These are phyloP conservation scores for Zymoseptoria tritici DNA, from an alignment of 2,329 filamentous ascomycete species.

Conservation along the genomic window DNA sequence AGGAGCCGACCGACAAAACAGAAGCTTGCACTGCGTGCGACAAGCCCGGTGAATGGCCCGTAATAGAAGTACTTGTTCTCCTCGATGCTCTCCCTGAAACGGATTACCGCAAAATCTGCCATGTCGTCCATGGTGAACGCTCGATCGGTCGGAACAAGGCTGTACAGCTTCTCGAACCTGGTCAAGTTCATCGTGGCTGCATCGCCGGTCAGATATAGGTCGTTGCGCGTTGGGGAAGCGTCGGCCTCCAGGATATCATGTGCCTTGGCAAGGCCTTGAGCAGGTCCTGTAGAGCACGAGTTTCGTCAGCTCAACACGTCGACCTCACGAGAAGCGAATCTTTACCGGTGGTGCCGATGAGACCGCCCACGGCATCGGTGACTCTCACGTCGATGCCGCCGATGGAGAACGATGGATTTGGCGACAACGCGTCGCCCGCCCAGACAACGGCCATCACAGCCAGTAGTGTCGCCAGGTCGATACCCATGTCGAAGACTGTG, in stretches of 20 bases:
- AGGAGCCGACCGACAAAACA: conserved; percentile 22
- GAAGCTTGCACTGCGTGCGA: conserved; percentile 21
- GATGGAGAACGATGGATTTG: conserved; percentile 30
- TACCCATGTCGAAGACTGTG: conserved; percentile 23
- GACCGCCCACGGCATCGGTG: conserved; percentile 34
- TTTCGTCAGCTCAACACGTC: conserved; percentile 8
- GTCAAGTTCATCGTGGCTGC: conserved; percentile 46
- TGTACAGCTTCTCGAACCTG: conserved; percentile 44
- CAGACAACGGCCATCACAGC: conserved; percentile 28
- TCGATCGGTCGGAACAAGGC: conserved; percentile 15
- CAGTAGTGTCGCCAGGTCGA: conserved; percentile 25
- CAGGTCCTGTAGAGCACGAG: conserved; percentile 7
- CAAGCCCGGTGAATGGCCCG: conserved; percentile 23
- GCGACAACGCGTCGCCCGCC: conserved; percentile 33
- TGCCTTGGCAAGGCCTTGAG: conserved; percentile 37
- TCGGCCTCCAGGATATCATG: conserved; percentile 52
- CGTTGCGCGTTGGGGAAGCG: conserved; percentile 45
- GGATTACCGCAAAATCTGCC: conserved; percentile 21
- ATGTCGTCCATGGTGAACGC: conserved; percentile 26
- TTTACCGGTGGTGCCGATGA: conserved; percentile 18
- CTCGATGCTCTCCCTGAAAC: conserved; percentile 19
- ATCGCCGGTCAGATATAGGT: conserved; percentile 44
- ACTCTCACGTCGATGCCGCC: conserved; percentile 19
- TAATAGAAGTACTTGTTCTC: conserved; percentile 28
- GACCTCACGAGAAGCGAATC: background rate